Evolutionary conservation across 805 yeast genomes (phyloP).

Genomic region (Kodamaea kakaduensis): DNA sequence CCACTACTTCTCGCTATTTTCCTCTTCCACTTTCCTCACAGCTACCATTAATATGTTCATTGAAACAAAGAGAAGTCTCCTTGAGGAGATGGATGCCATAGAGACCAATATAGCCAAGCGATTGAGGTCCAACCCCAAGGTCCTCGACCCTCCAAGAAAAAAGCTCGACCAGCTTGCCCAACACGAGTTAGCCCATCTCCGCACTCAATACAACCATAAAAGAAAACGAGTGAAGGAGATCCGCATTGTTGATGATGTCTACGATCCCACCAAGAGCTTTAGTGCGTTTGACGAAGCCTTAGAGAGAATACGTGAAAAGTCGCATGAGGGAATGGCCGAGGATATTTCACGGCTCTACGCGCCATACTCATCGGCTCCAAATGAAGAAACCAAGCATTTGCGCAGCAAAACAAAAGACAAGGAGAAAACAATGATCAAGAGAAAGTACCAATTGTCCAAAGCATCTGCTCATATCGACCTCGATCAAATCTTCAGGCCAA

Average conservation of each 20-base stretch:
- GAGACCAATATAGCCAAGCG: slow-evolving; percentile 65
- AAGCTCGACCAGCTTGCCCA: slow-evolving; percentile 41
- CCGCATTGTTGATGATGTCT: slow-evolving; percentile 11
- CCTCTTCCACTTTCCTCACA: neutral
- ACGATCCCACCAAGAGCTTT: slow-evolving; percentile 22
- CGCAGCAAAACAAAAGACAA: slow-evolving; percentile 14
- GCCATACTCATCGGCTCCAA: slow-evolving; percentile 23
- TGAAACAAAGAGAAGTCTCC: slow-evolving; percentile 31
- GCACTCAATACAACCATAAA: slow-evolving; percentile 36
- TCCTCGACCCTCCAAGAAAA: slow-evolving; percentile 17
- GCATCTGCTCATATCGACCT: slow-evolving; percentile 48
- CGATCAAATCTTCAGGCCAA: slow-evolving; percentile 48
- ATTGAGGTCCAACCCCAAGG: slow-evolving; percentile 25
- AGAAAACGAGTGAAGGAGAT: slow-evolving; percentile 13
- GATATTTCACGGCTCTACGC: slow-evolving; percentile 13
- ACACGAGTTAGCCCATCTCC: slow-evolving; percentile 59
- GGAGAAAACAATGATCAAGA: slow-evolving; percentile 20
- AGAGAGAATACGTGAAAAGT: slow-evolving; percentile 21
- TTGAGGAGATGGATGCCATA: slow-evolving; percentile 69
- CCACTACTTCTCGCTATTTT: neutral
- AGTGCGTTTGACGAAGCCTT: slow-evolving; percentile 36
- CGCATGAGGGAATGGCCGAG: slow-evolving; percentile 14
- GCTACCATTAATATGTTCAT: slow-evolving; percentile 20
- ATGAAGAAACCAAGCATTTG: slow-evolving; percentile 13
- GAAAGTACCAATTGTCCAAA: slow-evolving; percentile 44